A percentile compares a stretch with the other conserved stretches of the same genome.
These are phyloP conservation scores for Eragrostis nindensis DNA, from an alignment of 176 grass and related monocot species.

Conservation along the genomic window DNA sequence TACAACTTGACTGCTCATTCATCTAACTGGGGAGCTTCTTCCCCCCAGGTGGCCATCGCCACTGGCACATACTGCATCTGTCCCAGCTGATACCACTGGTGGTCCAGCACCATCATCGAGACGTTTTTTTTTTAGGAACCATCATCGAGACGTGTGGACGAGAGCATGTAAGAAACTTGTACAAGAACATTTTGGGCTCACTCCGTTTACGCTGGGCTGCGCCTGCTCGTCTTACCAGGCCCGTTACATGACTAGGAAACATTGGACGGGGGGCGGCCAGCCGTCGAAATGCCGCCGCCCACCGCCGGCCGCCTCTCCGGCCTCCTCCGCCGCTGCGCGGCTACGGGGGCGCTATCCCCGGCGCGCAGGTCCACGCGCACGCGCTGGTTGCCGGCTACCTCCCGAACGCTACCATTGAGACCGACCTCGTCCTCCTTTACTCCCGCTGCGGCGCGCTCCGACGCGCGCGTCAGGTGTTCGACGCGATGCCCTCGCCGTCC, in stretches of 20 bases:
- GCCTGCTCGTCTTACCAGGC: too few species aligned
- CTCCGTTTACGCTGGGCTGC: too few species aligned
- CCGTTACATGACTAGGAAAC: not conserved
- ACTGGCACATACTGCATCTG: too few species aligned
- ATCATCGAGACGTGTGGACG: too few species aligned
- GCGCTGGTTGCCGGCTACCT: slow-evolving; percentile 25
- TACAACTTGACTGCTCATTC: too few species aligned
- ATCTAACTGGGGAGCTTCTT: too few species aligned
- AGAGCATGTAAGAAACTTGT: too few species aligned
- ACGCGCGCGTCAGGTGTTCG: slow-evolving; percentile 45
- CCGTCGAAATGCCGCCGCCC: slow-evolving; percentile 13
- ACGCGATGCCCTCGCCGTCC: slow-evolving; percentile 39
- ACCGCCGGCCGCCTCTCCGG: slow-evolving; percentile 30
- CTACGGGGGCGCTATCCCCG: not conserved
- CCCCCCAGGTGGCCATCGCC: too few species aligned
- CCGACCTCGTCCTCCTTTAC: slow-evolving; percentile 50
- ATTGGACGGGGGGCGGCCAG: not conserved
- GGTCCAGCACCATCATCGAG: too few species aligned
- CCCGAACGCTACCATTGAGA: slow-evolving; percentile 50
- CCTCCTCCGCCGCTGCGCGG: slow-evolving; percentile 39
- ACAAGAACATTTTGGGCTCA: too few species aligned
- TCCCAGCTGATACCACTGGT: too few species aligned
- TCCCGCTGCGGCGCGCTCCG: slow-evolving; percentile 23
- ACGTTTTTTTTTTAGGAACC: too few species aligned
- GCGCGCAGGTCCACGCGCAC: slow-evolving; percentile 33